phyloP scores from a whole-genome alignment of 2,329 filamentous ascomycete genomes.

The Alternaria arbusti region DNA sequence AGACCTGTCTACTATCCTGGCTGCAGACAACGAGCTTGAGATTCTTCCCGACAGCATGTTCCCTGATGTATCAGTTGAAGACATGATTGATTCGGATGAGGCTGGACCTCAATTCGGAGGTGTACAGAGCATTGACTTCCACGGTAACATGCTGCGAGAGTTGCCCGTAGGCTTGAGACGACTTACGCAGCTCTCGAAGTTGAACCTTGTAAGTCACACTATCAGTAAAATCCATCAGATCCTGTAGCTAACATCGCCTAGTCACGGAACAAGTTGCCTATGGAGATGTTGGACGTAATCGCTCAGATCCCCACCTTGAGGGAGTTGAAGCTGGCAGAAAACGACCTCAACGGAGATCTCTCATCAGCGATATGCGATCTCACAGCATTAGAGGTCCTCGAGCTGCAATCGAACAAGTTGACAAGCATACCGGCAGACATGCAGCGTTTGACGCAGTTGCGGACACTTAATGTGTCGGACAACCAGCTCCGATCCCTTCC shows the following conservation, averaged over 20 bases:
- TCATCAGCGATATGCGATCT: conserved; percentile 69
- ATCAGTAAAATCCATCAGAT: not conserved
- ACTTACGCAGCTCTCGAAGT: conserved; percentile 74
- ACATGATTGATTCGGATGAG: conserved; percentile 67
- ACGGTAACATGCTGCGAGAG: conserved; percentile 77
- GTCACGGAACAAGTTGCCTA: conserved; percentile 82
- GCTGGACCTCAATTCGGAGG: conserved; percentile 80
- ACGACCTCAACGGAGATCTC: conserved; percentile 52
- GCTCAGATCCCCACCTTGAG: conserved; percentile 74
- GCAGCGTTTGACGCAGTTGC: conserved; percentile 70
- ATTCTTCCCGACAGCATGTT: conserved; percentile 76
- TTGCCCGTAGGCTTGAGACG: conserved; percentile 78
- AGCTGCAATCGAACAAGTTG: conserved; percentile 81
- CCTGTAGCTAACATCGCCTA: conserved; percentile 41
- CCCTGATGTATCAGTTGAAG: conserved; percentile 67
- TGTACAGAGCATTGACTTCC: conserved; percentile 81
- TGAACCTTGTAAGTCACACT: conserved; percentile 73
- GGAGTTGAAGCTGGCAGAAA: conserved; percentile 75
- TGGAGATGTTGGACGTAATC: conserved; percentile 74
- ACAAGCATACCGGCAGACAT: conserved; percentile 72
- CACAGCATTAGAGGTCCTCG: conserved; percentile 75
- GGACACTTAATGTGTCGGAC: conserved; percentile 78
- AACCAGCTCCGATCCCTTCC: conserved; percentile 77
- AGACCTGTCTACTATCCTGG: conserved; percentile 82
- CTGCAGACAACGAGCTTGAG: conserved; percentile 88